Percentiles rank a stretch among this genome's conserved stretches.
These are phyloP conservation scores for Zanthoxylum bungeanum DNA, from an alignment of 345 rosid species.

Conservation along the genomic window DNA sequence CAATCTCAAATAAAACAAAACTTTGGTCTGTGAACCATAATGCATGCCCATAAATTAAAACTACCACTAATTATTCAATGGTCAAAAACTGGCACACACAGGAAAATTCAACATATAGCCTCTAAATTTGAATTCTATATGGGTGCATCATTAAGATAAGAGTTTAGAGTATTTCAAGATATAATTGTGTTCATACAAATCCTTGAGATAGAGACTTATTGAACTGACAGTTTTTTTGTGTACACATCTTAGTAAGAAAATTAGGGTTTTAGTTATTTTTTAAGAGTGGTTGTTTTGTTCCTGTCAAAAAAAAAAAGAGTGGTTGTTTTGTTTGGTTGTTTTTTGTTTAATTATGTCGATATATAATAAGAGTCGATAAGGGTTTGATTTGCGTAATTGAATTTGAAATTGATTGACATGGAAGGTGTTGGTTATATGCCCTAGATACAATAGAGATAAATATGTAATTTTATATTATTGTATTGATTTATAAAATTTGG, in stretches of 20 bases:
- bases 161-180: neutral
- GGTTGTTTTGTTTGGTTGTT: too few species aligned
- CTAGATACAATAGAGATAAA: too few species aligned
- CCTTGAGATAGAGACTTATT: neutral
- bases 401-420: too few species aligned
- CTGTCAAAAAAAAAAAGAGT: too few species aligned
- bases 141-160: neutral
- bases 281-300: too few species aligned
- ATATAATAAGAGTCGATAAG: neutral
- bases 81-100: constrained; percentile 7
- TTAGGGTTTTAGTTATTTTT: too few species aligned
- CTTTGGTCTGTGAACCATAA: neutral
- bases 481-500: too few species aligned
- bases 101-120: constrained; percentile 16
- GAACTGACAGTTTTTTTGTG: neutral
- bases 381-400: too few species aligned
- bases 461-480: too few species aligned
- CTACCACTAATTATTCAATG: constrained; percentile 7
- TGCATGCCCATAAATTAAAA: neutral
- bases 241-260: neutral
- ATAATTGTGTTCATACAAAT: neutral
- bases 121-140: constrained; percentile 2
- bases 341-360: neutral
- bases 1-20: neutral
- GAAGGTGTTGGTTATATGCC: too few species aligned